Evolutionary conservation across 495 filamentous ascomycete genomes (phyloP), one percentile per base, ranked within the genome.

Genomic region (Parathielavia hyrcaniae): DNA sequence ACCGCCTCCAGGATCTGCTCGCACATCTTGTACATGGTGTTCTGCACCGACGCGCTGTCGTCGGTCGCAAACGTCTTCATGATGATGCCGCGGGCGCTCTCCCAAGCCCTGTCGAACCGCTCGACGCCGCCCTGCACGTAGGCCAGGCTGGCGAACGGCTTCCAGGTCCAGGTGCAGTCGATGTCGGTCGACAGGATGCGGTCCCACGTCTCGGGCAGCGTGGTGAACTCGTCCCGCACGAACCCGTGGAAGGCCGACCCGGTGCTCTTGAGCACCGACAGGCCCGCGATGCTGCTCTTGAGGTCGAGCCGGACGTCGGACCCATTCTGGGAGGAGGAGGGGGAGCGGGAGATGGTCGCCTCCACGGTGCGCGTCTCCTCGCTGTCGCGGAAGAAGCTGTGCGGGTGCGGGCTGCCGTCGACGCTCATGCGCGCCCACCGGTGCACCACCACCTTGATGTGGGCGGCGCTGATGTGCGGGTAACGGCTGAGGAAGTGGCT

Each of bases 21-120:
- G 57, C 81, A 82, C 93, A 98, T 98, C 79, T 95, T 92, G 75
- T 95, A 97, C 93, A 98, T 96, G 57, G 91, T 97, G 61, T 86
- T 85, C 79, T 98, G 93, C 17, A 98, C 93, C 66, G 88, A 92
- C 47, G 93, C 87, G 63, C 88, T 93, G 70, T 88, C 80, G 63
- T 97, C 92, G 64, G 83, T 82, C n/a, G 93, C 91, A 67, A 98
- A 98, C 0, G 84, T 89, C 79, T 88, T 88, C 65, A 97, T 77
- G 20, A 92, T 95, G 73, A 95, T 92, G 40, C 77, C 73, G 57
- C 90, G 80, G 22, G 89, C 90, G 47, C 77, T 74, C 52, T 85
- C 75, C 82, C 85, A 97, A 12, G 90, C 88, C 39, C 73, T 67
- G 72, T 96, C 85, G 71, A 97, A 98, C 59, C 79, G 76, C 41